Percentiles rank a stretch among this genome's conserved stretches.
Conservation (phyloP, 768 basidiomycete genomes). For the Clathrus columnatus region DNA sequence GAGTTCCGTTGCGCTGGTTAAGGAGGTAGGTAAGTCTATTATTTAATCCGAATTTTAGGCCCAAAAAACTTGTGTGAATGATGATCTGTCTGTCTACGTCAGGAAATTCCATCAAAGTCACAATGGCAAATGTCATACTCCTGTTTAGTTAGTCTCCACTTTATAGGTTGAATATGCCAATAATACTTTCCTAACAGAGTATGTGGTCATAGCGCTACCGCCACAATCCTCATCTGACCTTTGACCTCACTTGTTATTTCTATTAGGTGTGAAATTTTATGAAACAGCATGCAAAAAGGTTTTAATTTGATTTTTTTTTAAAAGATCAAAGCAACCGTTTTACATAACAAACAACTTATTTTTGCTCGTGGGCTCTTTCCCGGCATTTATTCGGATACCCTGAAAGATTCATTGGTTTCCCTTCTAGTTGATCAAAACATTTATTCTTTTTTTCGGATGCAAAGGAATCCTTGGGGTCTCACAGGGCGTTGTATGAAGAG, state of each 20-base stretch:
- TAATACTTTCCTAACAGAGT: neutral
- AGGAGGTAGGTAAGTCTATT: neutral
- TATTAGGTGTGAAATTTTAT: too few relatives aligned
- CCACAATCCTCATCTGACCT: neutral
- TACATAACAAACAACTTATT: neutral
- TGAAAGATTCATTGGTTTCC: neutral
- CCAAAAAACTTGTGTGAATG: neutral
- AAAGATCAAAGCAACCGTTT: neutral
- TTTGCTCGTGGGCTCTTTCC: neutral
- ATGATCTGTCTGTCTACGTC: neutral
- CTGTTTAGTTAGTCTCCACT: neutral
- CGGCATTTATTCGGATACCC: slow-evolving; percentile 5
- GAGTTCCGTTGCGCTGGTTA: neutral
- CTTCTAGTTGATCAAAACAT: neutral
- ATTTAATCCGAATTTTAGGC: neutral
- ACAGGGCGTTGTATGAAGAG: neutral
- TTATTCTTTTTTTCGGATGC: neutral
- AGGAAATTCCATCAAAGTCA: neutral
- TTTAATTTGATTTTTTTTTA: neutral
- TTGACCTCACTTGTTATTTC: neutral
- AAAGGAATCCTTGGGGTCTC: neutral
- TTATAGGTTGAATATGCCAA: neutral
- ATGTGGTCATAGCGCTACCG: neutral
- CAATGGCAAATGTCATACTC: neutral
- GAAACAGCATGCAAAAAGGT: too few relatives aligned